Evolutionary conservation across 2,329 filamentous ascomycete genomes (phyloP).

Genomic region (Simplicillium sp.): DNA sequence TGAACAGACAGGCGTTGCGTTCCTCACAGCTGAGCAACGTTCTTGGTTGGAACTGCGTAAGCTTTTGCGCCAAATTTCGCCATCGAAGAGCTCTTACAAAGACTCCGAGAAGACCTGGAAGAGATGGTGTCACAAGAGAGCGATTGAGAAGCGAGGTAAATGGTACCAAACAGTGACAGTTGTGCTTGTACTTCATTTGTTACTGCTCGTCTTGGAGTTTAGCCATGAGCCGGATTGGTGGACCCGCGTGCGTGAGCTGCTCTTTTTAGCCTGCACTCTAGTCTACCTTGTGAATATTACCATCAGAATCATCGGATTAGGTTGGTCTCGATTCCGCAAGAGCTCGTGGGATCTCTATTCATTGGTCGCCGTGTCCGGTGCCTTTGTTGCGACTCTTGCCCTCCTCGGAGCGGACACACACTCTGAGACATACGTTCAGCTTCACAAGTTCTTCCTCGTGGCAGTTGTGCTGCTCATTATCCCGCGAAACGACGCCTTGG

Average conservation of each 20-base stretch:
- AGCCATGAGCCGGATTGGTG: conserved; percentile 65
- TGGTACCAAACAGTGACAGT: conserved; percentile 82
- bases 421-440: conserved; percentile 58
- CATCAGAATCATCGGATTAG: conserved; percentile 78
- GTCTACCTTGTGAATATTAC: conserved; percentile 76
- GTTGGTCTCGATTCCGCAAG: conserved; percentile 82
- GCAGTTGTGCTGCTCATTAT: conserved; percentile 84
- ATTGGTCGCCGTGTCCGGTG: conserved; percentile 66
- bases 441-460: conserved; percentile 93
- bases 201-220: conserved; percentile 78
- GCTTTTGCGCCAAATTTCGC: conserved; percentile 81
- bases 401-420: conserved; percentile 56
- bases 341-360: conserved; percentile 97
- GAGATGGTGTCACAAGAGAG: conserved; percentile 89
- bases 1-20: conserved; percentile 94
- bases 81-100: conserved; percentile 81
- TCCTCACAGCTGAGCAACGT: conserved; percentile 87
- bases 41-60: conserved; percentile 96
- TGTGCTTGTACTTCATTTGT: conserved; percentile 71
- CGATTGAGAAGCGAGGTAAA: conserved; percentile 84
- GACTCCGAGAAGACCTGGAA: conserved; percentile 71
- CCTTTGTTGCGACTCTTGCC: conserved; percentile 70
- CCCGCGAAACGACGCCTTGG: conserved; percentile 89
- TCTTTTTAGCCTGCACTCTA: conserved; percentile 75
- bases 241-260: conserved; percentile 58